These are phyloP conservation scores for Raphanus raphanistrum DNA, from an alignment of 345 rosid species.

Conservation along the genomic window DNA sequence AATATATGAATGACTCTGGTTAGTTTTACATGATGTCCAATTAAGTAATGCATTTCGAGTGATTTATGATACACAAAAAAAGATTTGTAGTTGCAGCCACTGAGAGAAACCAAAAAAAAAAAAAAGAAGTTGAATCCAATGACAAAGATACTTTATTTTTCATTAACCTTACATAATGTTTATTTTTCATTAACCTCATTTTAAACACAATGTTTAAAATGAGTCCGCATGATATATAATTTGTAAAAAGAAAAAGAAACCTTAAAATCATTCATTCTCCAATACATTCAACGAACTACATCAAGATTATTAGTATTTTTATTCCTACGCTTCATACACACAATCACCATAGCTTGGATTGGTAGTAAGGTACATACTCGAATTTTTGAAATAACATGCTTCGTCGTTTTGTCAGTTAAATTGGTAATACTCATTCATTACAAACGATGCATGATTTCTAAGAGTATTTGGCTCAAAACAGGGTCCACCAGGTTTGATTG, in stretches of 20 bases:
- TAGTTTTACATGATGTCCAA: not conserved
- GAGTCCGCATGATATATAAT: not conserved
- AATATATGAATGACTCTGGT: not conserved
- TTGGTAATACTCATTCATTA: conserved; percentile 17
- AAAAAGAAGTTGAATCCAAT: no score
- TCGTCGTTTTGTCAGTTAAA: not conserved
- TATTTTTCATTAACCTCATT: not conserved
- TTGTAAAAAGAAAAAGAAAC: not conserved
- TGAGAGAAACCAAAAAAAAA: not conserved
- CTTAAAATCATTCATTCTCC: not conserved
- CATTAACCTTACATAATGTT: not conserved
- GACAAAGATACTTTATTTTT: not conserved
- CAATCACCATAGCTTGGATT: conserved; percentile 19
- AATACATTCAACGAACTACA: not conserved
- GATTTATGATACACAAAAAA: not conserved
- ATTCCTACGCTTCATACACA: not conserved
- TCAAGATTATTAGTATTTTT: not conserved
- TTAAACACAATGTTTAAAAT: not conserved
- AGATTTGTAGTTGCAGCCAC: not conserved
- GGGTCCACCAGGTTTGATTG: conserved; percentile 17
- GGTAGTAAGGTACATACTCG: not conserved
- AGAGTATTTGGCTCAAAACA: conserved; percentile 21
- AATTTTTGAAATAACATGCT: not conserved
- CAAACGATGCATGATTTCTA: conserved; percentile 22
- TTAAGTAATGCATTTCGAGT: not conserved